phyloP scores from a whole-genome alignment of 371 early-diverging fungal species.

The Mucor circinelloides region DNA sequence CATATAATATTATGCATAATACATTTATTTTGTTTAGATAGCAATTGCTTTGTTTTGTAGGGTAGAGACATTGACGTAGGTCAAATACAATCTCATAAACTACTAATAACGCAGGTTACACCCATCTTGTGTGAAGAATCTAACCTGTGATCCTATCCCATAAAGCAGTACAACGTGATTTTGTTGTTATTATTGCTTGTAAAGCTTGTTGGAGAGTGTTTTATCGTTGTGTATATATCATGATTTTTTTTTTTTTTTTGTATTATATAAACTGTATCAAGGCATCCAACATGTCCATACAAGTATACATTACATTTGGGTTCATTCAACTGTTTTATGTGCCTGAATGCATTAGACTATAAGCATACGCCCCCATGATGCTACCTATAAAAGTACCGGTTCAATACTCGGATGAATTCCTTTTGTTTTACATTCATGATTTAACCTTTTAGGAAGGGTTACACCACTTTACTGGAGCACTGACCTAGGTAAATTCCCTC shows the following conservation, averaged over 20 bases:
- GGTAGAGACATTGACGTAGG: background rate
- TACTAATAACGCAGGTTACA: conserved; percentile 1
- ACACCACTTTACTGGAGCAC: background rate
- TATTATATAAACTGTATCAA: too few relatives aligned
- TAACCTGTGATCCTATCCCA: background rate
- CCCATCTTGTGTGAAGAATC: background rate
- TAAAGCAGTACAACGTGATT: background rate
- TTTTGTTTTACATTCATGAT: background rate
- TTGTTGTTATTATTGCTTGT: background rate
- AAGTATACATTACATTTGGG: background rate
- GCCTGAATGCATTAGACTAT: background rate
- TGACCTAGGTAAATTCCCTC: background rate
- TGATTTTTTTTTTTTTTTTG: background rate
- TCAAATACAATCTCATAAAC: background rate
- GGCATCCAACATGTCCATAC: background rate
- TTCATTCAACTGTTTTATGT: background rate
- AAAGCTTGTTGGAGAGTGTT: background rate
- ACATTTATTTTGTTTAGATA: background rate
- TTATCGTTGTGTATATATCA: background rate
- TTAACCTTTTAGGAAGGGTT: background rate
- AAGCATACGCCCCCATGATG: background rate
- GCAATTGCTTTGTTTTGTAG: background rate
- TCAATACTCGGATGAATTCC: background rate
- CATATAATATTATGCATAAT: background rate
- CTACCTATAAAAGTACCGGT: background rate